Evolutionary conservation across 2,329 filamentous ascomycete species (phyloP).

Genomic region (Talaromyces sp.): DNA sequence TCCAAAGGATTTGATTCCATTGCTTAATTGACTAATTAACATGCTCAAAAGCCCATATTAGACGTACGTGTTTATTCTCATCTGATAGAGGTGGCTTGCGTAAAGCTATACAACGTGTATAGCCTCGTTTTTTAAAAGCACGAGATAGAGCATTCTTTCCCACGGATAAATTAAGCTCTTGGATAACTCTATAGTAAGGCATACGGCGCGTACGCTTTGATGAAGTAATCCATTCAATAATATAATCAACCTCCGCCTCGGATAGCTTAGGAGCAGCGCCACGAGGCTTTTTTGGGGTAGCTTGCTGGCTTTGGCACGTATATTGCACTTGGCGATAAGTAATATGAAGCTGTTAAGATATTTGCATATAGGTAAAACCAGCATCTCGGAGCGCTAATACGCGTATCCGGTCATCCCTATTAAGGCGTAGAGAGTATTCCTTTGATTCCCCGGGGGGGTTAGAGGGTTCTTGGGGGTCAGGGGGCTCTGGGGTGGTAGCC

Average conservation of each 20-base stretch:
- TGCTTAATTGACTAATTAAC: not conserved
- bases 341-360: slow-evolving; percentile 7
- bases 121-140: not conserved
- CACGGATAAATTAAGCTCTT: slow-evolving; percentile 21
- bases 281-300: slow-evolving; percentile 19
- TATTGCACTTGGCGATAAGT: slow-evolving; percentile 19
- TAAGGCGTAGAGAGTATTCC: not conserved
- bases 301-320: slow-evolving; percentile 19
- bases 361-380: slow-evolving; percentile 8
- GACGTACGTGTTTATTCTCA: slow-evolving; percentile 16
- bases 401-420: slow-evolving; percentile 40
- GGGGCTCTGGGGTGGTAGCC: too few species aligned
- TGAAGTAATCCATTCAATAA: slow-evolving; percentile 22
- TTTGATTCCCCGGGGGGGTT: not conserved
- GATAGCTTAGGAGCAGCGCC: slow-evolving; percentile 19
- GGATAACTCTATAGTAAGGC: slow-evolving; percentile 20
- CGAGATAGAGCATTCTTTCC: too few species aligned
- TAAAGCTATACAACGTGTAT: slow-evolving; percentile 13
- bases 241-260: slow-evolving; percentile 19
- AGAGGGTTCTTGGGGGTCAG: too few species aligned
- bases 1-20: not conserved
- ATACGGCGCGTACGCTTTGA: slow-evolving; percentile 19
- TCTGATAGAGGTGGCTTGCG: slow-evolving; percentile 18
- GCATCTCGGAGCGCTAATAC: slow-evolving; percentile 21
- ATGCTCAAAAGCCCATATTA: slow-evolving; percentile 15